Evolutionary conservation across 2,329 filamentous ascomycete genomes (phyloP).

Genomic region (Epichloe sp.): DNA sequence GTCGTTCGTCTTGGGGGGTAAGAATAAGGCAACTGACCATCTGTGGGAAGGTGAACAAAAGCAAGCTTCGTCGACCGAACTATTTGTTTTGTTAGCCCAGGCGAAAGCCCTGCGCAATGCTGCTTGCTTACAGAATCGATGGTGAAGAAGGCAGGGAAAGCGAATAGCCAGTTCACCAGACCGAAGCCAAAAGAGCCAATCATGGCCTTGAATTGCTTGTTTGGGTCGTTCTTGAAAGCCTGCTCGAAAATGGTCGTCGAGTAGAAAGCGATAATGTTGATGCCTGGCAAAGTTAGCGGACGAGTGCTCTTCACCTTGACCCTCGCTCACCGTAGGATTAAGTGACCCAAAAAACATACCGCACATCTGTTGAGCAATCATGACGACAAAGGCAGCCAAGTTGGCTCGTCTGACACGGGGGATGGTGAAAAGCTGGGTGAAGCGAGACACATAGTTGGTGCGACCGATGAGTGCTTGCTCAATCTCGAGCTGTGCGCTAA

Average conservation of each 20-base stretch:
- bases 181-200: conserved; percentile 35
- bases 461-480: conserved; percentile 25
- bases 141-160: conserved; percentile 53
- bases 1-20: not conserved
- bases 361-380: conserved; percentile 65
- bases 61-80: conserved; percentile 46
- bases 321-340: not conserved
- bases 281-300: conserved; percentile 5
- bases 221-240: conserved; percentile 35
- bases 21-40: conserved; percentile 32
- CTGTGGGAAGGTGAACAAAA: conserved; percentile 53
- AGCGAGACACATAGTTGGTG: conserved; percentile 31
- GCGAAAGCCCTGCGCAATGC: not conserved
- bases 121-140: conserved; percentile 39
- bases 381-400: conserved; percentile 64
- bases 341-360: conserved; percentile 14
- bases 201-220: conserved; percentile 32
- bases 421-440: conserved; percentile 51
- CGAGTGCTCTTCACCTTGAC: too few species aligned
- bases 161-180: conserved; percentile 50
- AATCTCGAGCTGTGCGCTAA: conserved; percentile 28
- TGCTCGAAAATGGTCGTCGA: conserved; percentile 48
- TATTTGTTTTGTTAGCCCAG: conserved; percentile 8
- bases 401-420: conserved; percentile 55
- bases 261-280: conserved; percentile 67